Evolutionary conservation across 768 basidiomycete species (phyloP), one percentile per base, ranked within the genome.

Genomic region (Trametopsis cervina): DNA sequence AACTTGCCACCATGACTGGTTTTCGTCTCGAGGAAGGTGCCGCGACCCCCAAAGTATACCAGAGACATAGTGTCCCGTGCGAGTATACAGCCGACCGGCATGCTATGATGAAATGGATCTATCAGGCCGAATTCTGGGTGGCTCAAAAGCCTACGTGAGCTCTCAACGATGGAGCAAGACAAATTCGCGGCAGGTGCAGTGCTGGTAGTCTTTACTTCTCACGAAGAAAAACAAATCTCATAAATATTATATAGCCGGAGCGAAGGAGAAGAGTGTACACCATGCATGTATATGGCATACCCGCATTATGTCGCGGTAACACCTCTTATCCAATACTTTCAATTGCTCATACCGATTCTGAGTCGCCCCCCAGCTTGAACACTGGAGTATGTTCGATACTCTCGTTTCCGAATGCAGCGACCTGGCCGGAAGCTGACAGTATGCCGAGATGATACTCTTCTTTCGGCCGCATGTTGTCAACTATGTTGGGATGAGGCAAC

Each of bases 81-180:
- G 81, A 84, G 60, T 85, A 86, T 58, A 83, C 83, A 0, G 69
- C 70, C 2, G 81, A 84, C 61, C 51, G 56, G 42, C 64, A 70
- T 24, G 81, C 81, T 17, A 83, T 86, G 81, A 83, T 86, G 80
- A 69, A 69, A 15, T 84, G 80, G 80, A 68, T 80, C 5, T 85
- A 84, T 59, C 68, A 72, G 54, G 76, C 82, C 0, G 81, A 84
- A 55, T 83, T 81, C 60, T 85, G 81, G 81, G 75, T 79, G 3
- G 80, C 79, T 1, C 67, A 57, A 27, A 78, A 73, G 57, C 23
- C 42, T 20, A n/a, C 18, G 18, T 9, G 20, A 23, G n/a, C n/a
- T n/a, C n/a, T n/a, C n/a, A n/a, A n/a, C n/a, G n/a, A n/a, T n/a
- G n/a, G n/a, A n/a, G n/a, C n/a, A n/a, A n/a, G n/a, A n/a, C n/a